A percentile compares a stretch with the other conserved stretches of the same genome.
phyloP scores from a whole-genome alignment of 129 eudicot species.

The Flaveria linearis region DNA sequence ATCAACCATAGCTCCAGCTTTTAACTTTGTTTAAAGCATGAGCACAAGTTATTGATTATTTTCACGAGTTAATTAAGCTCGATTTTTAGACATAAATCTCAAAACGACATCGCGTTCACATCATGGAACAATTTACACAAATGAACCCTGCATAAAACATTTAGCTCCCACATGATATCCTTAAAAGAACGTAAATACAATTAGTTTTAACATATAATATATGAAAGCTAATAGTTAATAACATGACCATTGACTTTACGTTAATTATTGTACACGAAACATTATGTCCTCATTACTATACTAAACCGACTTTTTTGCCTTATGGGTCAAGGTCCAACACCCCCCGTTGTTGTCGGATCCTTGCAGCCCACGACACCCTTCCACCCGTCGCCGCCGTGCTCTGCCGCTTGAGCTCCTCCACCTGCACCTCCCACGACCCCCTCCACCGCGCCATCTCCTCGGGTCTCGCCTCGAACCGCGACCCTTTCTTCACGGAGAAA shows the following conservation, averaged over 20 bases:
- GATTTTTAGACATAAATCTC: no score
- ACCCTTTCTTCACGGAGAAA: constrained; percentile 28
- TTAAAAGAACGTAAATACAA: no score
- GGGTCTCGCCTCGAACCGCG: constrained; percentile 11
- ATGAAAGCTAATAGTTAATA: neutral
- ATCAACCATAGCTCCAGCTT: no score
- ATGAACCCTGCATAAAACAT: no score
- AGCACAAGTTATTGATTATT: no score
- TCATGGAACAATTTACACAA: no score
- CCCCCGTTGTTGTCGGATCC: constrained; percentile 39
- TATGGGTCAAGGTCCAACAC: constrained; percentile 1
- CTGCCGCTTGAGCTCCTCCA: constrained; percentile 42
- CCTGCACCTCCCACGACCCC: constrained; percentile 47
- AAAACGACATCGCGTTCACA: no score
- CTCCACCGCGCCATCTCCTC: constrained; percentile 47
- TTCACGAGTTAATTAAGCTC: no score
- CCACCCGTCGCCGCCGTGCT: constrained; percentile 32
- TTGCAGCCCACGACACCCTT: constrained; percentile 42
- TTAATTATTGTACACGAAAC: neutral
- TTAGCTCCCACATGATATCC: no score
- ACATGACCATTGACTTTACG: neutral
- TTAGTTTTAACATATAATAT: no score
- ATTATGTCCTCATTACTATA: neutral
- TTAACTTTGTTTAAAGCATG: no score
- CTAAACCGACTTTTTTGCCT: neutral